phyloP scores from a whole-genome alignment of 352 stramenopile species.

The Phytophthora brassicae region DNA sequence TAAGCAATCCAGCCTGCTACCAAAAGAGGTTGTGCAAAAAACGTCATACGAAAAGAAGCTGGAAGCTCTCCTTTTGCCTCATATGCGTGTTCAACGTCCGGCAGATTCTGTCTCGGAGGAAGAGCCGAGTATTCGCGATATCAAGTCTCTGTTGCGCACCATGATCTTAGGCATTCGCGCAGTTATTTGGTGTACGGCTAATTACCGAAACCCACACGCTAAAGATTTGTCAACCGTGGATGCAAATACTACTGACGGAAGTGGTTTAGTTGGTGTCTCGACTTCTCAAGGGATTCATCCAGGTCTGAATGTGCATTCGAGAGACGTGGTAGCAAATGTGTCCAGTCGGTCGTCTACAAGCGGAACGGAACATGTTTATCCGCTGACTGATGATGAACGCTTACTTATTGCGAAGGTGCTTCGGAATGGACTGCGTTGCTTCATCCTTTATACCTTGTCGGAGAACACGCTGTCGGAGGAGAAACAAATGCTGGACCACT shows the following conservation, averaged over 20 bases:
- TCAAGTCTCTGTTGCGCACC: slow-evolving; percentile 93
- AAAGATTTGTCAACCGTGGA: slow-evolving; percentile 85
- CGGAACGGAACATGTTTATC: slow-evolving; percentile 56
- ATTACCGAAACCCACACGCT: slow-evolving; percentile 88
- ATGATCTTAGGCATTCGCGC: slow-evolving; percentile 98
- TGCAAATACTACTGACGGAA: slow-evolving; percentile 41
- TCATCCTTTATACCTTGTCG: slow-evolving; percentile 92
- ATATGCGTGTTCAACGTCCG: slow-evolving; percentile 47
- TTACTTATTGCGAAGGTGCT: slow-evolving; percentile 94
- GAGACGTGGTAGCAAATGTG: slow-evolving; percentile 17
- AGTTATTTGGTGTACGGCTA: slow-evolving; percentile 97
- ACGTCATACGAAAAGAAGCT: slow-evolving; percentile 77
- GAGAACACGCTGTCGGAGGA: slow-evolving; percentile 87
- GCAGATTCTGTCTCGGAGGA: slow-evolving; percentile 69
- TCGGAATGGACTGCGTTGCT: slow-evolving; percentile 91
- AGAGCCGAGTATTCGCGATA: slow-evolving; percentile 83
- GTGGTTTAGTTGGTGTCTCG: slow-evolving; percentile 22
- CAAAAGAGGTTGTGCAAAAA: slow-evolving; percentile 53
- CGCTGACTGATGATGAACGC: slow-evolving; percentile 92
- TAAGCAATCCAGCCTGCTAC: slow-evolving; percentile 73
- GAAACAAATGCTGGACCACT: slow-evolving; percentile 97
- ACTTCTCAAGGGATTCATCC: slow-evolving; percentile 20
- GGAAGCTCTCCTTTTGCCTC: slow-evolving; percentile 57
- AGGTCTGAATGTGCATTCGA: slow-evolving; percentile 23
- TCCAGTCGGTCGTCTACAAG: slow-evolving; percentile 22